phyloP scores from a whole-genome alignment of 148 eudicot genomes.

The Chenopodium quinoa region DNA sequence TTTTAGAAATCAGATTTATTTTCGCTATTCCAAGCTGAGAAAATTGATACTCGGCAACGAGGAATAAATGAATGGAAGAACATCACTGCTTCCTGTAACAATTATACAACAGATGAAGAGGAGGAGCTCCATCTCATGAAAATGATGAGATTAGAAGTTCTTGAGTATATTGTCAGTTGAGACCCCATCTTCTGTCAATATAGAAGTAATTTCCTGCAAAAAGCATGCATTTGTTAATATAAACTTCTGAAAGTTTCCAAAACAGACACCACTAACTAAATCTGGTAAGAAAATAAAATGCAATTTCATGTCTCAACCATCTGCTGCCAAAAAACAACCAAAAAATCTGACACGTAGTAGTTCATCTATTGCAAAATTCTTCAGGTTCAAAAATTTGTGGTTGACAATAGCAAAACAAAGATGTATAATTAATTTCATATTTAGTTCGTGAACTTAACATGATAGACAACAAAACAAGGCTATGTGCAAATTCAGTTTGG shows the following conservation, averaged over 20 bases:
- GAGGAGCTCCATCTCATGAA: background rate
- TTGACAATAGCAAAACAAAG: background rate
- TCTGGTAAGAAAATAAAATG: too few relatives aligned
- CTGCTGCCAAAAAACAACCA: background rate
- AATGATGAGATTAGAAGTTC: slow-evolving; percentile 44
- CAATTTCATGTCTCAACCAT: background rate
- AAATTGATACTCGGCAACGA: slow-evolving; percentile 3
- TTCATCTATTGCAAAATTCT: background rate
- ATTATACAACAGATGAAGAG: slow-evolving; percentile 22
- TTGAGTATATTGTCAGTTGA: slow-evolving; percentile 68
- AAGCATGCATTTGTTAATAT: slow-evolving; percentile 14
- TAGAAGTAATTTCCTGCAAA: slow-evolving; percentile 80
- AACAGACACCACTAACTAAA: too few relatives aligned
- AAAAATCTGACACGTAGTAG: background rate
- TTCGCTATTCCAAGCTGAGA: slow-evolving; percentile 18
- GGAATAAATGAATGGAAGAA: slow-evolving; percentile 24
- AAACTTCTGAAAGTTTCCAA: too few relatives aligned
- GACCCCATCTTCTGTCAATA: slow-evolving; percentile 70
- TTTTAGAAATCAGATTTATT: slow-evolving; percentile 10
- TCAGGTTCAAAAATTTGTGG: background rate
- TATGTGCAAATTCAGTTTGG: background rate
- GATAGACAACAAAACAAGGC: background rate
- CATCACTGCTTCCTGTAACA: slow-evolving; percentile 17
- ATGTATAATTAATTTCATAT: background rate
- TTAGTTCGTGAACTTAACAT: background rate